Conservation (phyloP, 2,329 filamentous ascomycete species). For the Fusarium devonianum region DNA sequence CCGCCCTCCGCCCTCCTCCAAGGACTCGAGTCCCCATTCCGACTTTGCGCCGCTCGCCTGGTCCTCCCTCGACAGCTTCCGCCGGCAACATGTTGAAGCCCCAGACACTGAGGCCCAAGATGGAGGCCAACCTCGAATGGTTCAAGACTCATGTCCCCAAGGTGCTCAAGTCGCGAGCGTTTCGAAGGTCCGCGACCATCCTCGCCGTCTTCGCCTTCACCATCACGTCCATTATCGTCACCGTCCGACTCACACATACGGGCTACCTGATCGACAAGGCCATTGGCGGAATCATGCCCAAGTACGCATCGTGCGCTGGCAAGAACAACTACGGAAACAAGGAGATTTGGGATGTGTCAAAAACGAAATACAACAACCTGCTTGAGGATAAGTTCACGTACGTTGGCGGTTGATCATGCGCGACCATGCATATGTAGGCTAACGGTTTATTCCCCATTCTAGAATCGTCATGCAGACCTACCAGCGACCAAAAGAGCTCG, state of each 20-base stretch:
- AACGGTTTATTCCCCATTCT: background rate
- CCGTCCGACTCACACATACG: conserved; percentile 29
- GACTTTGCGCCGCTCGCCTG: background rate
- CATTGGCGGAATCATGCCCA: conserved; percentile 24
- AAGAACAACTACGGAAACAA: conserved; percentile 21
- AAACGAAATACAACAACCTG: conserved; percentile 38
- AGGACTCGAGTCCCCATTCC: background rate
- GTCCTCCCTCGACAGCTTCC: background rate
- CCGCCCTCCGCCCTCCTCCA: background rate
- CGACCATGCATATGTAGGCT: background rate
- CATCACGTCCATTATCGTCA: conserved; percentile 23
- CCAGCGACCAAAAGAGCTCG: conserved; percentile 47
- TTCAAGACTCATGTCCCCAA: conserved; percentile 11
- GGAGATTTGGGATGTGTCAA: conserved; percentile 33
- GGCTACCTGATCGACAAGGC: conserved; percentile 26
- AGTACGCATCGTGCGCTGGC: conserved; percentile 28
- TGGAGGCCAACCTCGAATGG: conserved; percentile 10
- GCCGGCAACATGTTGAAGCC: too few relatives aligned
- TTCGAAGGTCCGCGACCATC: conserved; percentile 23
- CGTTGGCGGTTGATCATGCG: background rate
- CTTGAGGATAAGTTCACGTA: conserved; percentile 46
- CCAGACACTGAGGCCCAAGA: conserved; percentile 3
- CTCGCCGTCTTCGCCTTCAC: conserved; percentile 16
- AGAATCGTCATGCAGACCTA: conserved; percentile 51
- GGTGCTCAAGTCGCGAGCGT: conserved; percentile 30